phyloP scores from a whole-genome alignment of 1,139 yeast species.

The Yarrowia galli region DNA sequence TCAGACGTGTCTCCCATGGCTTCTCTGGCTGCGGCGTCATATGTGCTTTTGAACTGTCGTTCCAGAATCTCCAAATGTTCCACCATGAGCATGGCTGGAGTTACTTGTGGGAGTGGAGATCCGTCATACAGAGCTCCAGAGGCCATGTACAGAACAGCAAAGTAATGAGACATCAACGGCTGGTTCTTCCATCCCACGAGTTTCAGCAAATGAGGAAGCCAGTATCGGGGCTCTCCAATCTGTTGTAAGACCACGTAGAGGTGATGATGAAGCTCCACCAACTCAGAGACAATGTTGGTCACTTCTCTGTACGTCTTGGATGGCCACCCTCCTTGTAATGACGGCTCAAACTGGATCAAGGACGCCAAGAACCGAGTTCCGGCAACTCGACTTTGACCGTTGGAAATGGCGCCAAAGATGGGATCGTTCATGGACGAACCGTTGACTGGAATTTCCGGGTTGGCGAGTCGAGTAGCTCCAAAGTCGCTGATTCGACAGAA shows the following conservation, averaged over 20 bases:
- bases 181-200: constrained; percentile 47
- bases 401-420: constrained; percentile 42
- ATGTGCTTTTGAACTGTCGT: neutral
- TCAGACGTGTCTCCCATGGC: constrained; percentile 17
- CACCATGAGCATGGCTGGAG: constrained; percentile 46
- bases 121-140: constrained; percentile 45
- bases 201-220: constrained; percentile 38
- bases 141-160: constrained; percentile 47
- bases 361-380: constrained; percentile 22
- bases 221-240: constrained; percentile 14
- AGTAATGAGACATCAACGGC: constrained; percentile 45
- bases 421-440: constrained; percentile 42
- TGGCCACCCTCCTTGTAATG: constrained; percentile 33
- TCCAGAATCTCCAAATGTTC: constrained; percentile 40
- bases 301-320: constrained; percentile 10
- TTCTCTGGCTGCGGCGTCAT: neutral
- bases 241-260: constrained; percentile 4
- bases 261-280: constrained; percentile 32
- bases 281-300: constrained; percentile 16
- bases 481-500: constrained; percentile 47
- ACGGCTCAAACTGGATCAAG: constrained; percentile 26
- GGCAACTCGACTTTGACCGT: constrained; percentile 43
- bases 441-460: constrained; percentile 43
- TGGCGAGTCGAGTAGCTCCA: constrained; percentile 44
- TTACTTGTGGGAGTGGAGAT: constrained; percentile 46